Evolutionary conservation across 306 rosid species (phyloP), one percentile per base, ranked within the genome.

Genomic region (Vigna radiata): DNA sequence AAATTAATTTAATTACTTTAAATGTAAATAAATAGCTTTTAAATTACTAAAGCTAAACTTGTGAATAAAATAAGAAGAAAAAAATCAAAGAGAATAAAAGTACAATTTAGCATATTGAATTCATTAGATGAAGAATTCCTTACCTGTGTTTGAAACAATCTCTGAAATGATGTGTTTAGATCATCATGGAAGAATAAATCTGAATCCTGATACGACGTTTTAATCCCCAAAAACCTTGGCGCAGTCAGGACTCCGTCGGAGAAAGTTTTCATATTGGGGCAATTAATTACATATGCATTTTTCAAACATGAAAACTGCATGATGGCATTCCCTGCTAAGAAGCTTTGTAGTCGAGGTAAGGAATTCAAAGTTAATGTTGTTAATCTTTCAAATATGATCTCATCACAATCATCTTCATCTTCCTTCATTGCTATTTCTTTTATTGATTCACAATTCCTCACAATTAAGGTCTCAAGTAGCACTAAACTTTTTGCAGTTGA

Each of bases 401-500:
- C 59, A 43, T 29, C 1, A 47, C 44, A 11, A 39, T 9, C 29
- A 48, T 59, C 71, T 12, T 70, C 49, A 18, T 15, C 37, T 63
- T 59, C 82, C 1, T 59, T 4, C 14, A 16, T 25, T 46, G 58
- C 46, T 31, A 70, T 47, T 36, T 70, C 54, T 49, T 70, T 21
- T 1, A 78, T 58, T 19, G 71, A 48, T 16, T 16, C 8, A 60
- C 82, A 78, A 0, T 66, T 10, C 23, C 0, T 0, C 53, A 77
- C 37, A 2, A 0, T 0, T 67, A 82, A 21, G 0, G 0, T 7
- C 48, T 63, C 33, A 17, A 82, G 78, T 14, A 8, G 61, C 36
- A 1, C 64, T 62, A 82, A 72, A 39, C 76, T 77, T 65, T 16
- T 77, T n/a, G 79, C 82, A 11, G 58, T 65, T 19, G 69, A 64